Evolutionary conservation across 371 early-diverging fungal genomes (phyloP).

Genomic region (Basidiobolus meristosporus): DNA sequence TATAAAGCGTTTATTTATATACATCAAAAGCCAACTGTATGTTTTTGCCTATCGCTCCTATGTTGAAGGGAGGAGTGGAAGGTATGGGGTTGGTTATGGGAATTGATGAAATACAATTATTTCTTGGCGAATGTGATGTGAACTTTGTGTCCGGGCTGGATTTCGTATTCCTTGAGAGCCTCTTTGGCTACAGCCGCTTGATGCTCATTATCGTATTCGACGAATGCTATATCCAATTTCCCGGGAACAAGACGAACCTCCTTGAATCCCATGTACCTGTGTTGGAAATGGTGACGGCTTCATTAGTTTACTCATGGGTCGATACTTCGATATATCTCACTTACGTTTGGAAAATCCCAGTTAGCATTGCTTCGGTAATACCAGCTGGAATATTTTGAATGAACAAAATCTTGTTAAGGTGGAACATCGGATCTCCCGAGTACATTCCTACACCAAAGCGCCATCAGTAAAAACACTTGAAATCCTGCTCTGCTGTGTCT

Average conservation of each 20-base stretch:
- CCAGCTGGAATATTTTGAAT: conserved; percentile 72
- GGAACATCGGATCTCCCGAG: conserved; percentile 7
- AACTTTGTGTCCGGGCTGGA: conserved; percentile 53
- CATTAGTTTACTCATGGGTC: background rate
- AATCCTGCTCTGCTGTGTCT: too few species aligned
- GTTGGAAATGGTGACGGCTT: background rate
- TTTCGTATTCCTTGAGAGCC: conserved; percentile 54
- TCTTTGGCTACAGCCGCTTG: conserved; percentile 60
- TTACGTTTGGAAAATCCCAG: conserved; percentile 46
- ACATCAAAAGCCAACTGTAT: too few species aligned
- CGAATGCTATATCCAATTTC: conserved; percentile 76
- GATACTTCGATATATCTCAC: background rate
- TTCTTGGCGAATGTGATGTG: conserved; percentile 65
- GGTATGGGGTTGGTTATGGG: too few species aligned
- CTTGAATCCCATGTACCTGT: conserved; percentile 60
- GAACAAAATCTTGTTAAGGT: conserved; percentile 71
- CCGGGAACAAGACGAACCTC: conserved; percentile 82
- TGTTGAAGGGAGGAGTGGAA: too few species aligned
- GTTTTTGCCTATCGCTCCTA: too few species aligned
- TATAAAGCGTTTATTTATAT: too few species aligned
- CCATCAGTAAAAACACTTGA: conserved; percentile 1
- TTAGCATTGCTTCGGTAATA: conserved; percentile 32
- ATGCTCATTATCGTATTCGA: conserved; percentile 71
- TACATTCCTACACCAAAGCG: conserved; percentile 3
- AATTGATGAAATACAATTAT: conserved; percentile 8